A percentile compares a stretch with the other conserved stretches of the same genome.
These are phyloP conservation scores for Phytophthora pinifolia DNA, from an alignment of 352 stramenopile genomes.

Conservation along the genomic window DNA sequence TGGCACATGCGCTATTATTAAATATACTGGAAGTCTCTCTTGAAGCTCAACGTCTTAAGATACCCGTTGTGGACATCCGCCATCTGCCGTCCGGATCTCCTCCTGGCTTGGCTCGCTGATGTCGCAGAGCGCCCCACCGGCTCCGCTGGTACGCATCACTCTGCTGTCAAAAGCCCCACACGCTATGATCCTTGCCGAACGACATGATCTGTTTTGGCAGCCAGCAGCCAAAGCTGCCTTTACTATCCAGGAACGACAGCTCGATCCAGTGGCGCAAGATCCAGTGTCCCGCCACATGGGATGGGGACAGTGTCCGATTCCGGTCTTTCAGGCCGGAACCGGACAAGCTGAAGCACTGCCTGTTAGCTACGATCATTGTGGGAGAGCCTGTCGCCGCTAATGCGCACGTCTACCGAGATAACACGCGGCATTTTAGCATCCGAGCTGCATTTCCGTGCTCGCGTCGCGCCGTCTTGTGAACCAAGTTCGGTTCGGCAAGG, in stretches of 20 bases:
- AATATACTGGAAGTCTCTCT: slow-evolving; percentile 5
- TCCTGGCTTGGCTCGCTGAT: slow-evolving; percentile 7
- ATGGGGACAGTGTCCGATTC: neutral
- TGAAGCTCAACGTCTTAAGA: neutral
- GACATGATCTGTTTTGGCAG: neutral
- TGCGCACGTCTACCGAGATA: no score
- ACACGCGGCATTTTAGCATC: no score
- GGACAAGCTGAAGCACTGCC: slow-evolving; percentile 11
- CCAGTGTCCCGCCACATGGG: no score
- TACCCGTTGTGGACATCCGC: neutral
- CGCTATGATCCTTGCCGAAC: neutral
- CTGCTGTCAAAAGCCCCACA: slow-evolving; percentile 3
- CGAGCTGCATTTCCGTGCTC: no score
- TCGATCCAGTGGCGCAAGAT: slow-evolving; percentile 7
- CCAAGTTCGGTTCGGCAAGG: no score
- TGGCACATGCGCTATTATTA: neutral
- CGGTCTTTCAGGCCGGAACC: slow-evolving; percentile 9
- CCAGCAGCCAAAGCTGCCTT: neutral
- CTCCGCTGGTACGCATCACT: neutral
- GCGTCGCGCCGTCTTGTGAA: no score
- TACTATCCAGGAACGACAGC: slow-evolving; percentile 6
- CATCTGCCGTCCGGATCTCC: slow-evolving; percentile 23
- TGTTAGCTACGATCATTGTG: slow-evolving; percentile 8
- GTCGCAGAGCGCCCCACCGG: slow-evolving; percentile 15
- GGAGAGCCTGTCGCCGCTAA: neutral